Base-by-base conservation (phyloP, 2,329 filamentous ascomycete species). In the Aureobasidium sp. region DNA sequence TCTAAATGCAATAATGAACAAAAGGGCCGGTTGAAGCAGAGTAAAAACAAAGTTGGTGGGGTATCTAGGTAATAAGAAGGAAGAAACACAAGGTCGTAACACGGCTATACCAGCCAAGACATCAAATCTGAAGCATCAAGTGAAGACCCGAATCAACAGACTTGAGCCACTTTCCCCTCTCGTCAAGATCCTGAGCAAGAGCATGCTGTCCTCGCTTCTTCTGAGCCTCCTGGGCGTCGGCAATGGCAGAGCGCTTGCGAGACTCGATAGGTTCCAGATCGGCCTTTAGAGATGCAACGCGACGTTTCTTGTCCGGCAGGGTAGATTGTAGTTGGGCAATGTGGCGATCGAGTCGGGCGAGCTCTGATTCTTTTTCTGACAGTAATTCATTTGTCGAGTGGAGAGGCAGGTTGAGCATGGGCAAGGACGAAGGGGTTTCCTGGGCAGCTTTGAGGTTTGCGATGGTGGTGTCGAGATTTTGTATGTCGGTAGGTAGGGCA, bases 81-180 rank as follows among this genome's bases (percentile, higher is more conserved):
- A 59, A 14, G 14, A 50, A 8, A 32, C 34, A 47, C 39, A 50
- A 50, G 32, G 53, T 11, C 53, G 11, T 14, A 36, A 37, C 10
- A 34, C 13, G 29, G 16, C 11, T 21, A 21, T 21, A 21, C 21
- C 10, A 32, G n/a, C 30, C 21, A 58, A 36, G 6, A 41, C 39
- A 53, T 72, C 65, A 72, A 2, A 85, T 76, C 65, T 85, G 84
- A 66, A 91, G 70, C 74, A 89, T 84, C 62, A 82, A 79, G 69
- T 77, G 84, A 71, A 91, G 72, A 14, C 75, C 81, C 9, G 77
- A 75, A 69, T 91, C 88, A n/a, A 84, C 85, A 21, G 85, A 86
- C 66, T 84, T 82, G 75, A 86, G 85, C 89, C 89, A 93, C 66
- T 88, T 79, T 6, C 87, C 89, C 67, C 85, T 81, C 73, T 89